Percentiles rank a stretch among this genome's conserved stretches.
Evolutionary conservation across 2,329 filamentous ascomycete species (phyloP).

Genomic region (Claviceps lovelessii): DNA sequence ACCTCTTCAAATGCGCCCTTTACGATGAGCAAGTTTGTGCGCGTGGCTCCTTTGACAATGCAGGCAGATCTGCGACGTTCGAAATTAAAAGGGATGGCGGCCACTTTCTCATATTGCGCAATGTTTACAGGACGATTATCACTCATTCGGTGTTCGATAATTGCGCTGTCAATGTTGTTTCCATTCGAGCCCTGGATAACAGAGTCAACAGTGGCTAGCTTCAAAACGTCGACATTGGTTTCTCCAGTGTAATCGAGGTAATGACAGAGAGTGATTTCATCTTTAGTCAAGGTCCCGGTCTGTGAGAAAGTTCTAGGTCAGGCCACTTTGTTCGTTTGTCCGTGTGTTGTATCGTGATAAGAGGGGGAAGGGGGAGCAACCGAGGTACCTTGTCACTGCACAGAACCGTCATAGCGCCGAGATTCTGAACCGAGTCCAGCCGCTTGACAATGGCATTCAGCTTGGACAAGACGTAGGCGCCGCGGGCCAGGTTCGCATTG

Average conservation of each 20-base stretch:
- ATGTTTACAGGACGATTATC: conserved; percentile 8
- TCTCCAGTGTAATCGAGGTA: conserved; percentile 10
- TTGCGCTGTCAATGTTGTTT: conserved; percentile 16
- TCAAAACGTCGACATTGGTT: conserved; percentile 9
- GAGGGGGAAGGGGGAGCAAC: neutral
- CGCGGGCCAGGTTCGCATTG: conserved; percentile 16
- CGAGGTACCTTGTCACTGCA: conserved; percentile 16
- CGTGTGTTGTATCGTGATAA: neutral
- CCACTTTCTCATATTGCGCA: conserved; percentile 11
- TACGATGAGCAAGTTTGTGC: conserved; percentile 14
- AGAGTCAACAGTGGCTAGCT: conserved; percentile 15
- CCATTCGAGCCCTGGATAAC: conserved; percentile 13
- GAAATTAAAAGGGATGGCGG: conserved; percentile 14
- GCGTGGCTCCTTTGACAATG: conserved; percentile 11
- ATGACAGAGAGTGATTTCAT: conserved; percentile 14
- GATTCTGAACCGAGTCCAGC: conserved; percentile 17
- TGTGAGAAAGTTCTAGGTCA: neutral
- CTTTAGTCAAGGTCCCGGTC: conserved; percentile 17
- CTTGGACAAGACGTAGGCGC: conserved; percentile 14
- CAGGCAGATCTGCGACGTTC: conserved; percentile 13
- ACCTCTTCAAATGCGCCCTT: conserved; percentile 18
- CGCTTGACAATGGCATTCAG: conserved; percentile 23
- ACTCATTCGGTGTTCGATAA: conserved; percentile 8
- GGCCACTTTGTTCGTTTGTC: neutral
- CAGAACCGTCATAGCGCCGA: conserved; percentile 17